phyloP scores from a whole-genome alignment of 1,284 basidiomycete genomes.

The Exsudoporus floridanus region DNA sequence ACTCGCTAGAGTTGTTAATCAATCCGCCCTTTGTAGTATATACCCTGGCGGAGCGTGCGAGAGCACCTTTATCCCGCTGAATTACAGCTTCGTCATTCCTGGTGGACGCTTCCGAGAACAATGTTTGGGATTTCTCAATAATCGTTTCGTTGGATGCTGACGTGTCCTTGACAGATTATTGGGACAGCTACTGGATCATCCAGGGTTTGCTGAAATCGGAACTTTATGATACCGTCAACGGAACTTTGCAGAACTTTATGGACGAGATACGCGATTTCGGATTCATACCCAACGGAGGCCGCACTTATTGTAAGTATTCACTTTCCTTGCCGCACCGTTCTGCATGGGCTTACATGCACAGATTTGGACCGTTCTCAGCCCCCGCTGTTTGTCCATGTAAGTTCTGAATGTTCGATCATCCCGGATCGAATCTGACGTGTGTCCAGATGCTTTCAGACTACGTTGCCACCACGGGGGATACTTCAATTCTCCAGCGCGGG shows the following conservation, averaged over 20 bases:
- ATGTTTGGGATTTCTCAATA: constrained; percentile 43
- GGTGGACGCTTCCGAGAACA: constrained; percentile 75
- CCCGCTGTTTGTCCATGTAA: constrained; percentile 77
- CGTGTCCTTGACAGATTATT: constrained; percentile 53
- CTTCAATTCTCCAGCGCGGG: constrained; percentile 59
- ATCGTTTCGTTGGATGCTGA: constrained; percentile 14
- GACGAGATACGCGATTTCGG: constrained; percentile 80
- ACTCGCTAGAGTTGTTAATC: constrained; percentile 75
- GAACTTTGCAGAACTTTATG: constrained; percentile 89
- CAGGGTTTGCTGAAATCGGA: constrained; percentile 81
- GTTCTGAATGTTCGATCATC: constrained; percentile 13
- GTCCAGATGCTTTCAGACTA: constrained; percentile 68
- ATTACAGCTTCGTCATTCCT: constrained; percentile 88
- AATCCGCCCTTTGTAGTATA: constrained; percentile 61
- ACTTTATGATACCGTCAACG: constrained; percentile 72
- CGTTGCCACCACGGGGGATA: constrained; percentile 58
- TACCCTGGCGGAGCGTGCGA: constrained; percentile 58
- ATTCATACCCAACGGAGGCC: constrained; percentile 91
- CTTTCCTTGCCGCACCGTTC: constrained; percentile 7
- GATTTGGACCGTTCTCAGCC: constrained; percentile 90
- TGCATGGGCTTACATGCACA: constrained; percentile 27
- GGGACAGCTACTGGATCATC: constrained; percentile 87
- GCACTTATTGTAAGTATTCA: constrained; percentile 65
- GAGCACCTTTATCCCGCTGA: constrained; percentile 83
- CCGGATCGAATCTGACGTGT: not conserved